Conservation (phyloP, 441 rosid genomes). For the Biscutella laevigata region DNA sequence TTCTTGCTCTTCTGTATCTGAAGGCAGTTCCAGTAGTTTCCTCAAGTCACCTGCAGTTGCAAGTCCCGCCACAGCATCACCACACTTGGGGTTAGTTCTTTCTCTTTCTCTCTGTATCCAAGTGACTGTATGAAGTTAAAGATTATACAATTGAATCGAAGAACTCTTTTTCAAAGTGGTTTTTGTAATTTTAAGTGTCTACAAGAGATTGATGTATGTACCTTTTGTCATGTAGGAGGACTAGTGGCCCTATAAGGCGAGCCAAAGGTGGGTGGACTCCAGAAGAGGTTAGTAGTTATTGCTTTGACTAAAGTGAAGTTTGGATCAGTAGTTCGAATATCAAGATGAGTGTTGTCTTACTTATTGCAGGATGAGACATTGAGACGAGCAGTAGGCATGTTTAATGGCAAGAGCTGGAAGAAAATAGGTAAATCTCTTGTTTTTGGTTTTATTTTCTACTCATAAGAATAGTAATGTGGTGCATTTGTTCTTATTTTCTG, state of each 20-base stretch:
- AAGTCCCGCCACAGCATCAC: slow-evolving; percentile 61
- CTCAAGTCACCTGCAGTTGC: slow-evolving; percentile 62
- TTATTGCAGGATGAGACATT: slow-evolving; percentile 81
- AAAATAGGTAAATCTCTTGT: slow-evolving; percentile 52
- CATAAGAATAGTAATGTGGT: not conserved
- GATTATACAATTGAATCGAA: not conserved
- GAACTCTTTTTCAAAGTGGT: not conserved
- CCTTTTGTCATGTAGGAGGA: slow-evolving; percentile 59
- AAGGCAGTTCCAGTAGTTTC: slow-evolving; percentile 59
- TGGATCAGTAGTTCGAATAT: not conserved
- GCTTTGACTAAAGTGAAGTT: not conserved
- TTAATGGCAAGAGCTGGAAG: slow-evolving; percentile 91
- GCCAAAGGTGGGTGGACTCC: slow-evolving; percentile 99
- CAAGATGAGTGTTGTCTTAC: slow-evolving; percentile 2
- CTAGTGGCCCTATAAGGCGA: slow-evolving; percentile 86
- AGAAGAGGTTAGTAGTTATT: slow-evolving; percentile 55
- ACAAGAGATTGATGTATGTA: not conserved
- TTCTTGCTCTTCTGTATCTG: slow-evolving; percentile 74
- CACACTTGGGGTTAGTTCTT: slow-evolving; percentile 20
- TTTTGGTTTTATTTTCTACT: not conserved
- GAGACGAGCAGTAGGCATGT: slow-evolving; percentile 65
- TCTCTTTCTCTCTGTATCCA: not conserved
- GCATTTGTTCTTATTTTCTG: slow-evolving; percentile 4
- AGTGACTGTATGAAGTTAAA: not conserved
- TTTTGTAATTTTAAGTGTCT: not conserved